Conservation (phyloP, 331 rosid species). For the Saraca asoca region DNA sequence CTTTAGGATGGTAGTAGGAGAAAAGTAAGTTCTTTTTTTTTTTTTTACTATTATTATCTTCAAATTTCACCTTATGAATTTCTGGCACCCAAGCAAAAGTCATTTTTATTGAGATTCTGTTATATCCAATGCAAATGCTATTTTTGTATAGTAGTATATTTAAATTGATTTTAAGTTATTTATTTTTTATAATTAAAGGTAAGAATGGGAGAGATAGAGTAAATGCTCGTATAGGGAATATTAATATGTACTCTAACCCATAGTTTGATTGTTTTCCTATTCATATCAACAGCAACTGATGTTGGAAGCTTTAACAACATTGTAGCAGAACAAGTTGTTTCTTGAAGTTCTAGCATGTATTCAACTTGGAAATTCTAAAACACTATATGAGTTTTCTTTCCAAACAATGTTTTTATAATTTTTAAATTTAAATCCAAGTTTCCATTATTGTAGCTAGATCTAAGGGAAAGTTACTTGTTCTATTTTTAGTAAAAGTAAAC, state of each 20-base stretch:
- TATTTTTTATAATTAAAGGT: no score
- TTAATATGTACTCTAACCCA: conserved; percentile 9
- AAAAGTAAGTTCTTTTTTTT: no score
- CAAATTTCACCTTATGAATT: no score
- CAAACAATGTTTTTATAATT: conserved; percentile 94
- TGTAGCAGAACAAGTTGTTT: conserved; percentile 86
- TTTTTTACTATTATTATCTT: no score
- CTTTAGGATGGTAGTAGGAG: no score
- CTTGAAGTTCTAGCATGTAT: conserved; percentile 73
- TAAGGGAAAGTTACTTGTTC: conserved; percentile 56
- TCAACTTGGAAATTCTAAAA: conserved; percentile 45
- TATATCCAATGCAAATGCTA: no score
- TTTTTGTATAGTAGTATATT: no score
- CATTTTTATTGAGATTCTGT: no score
- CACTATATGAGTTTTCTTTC: conserved; percentile 36
- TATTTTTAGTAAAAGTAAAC: conserved; percentile 28
- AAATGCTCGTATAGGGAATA: no score
- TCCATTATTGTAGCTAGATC: conserved; percentile 95
- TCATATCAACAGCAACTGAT: conserved; percentile 61
- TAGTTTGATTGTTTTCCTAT: conserved; percentile 18
- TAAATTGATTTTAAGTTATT: no score
- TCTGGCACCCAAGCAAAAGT: no score
- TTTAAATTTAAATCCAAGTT: conserved; percentile 94
- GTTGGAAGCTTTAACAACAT: conserved; percentile 93
- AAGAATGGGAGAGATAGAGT: no score